A percentile compares a stretch with the other conserved stretches of the same genome.
These are phyloP conservation scores for Penicillium verhagenii DNA, from an alignment of 495 filamentous ascomycete genomes.

Conservation along the genomic window DNA sequence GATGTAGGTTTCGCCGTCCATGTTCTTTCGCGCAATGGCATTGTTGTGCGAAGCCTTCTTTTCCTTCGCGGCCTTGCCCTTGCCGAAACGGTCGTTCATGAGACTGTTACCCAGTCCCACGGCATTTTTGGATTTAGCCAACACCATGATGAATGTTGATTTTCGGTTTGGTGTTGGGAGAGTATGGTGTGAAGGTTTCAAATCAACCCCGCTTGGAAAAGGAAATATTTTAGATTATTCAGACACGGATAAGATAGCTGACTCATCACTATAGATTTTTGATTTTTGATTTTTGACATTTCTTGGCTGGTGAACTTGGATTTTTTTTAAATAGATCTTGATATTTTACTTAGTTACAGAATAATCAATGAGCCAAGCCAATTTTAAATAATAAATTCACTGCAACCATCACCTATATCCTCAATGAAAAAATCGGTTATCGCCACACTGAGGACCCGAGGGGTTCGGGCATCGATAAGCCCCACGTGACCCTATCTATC, in stretches of 20 bases:
- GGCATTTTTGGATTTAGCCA: conserved; percentile 91
- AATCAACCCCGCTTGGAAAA: conserved; percentile 30
- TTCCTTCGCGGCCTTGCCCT: conserved; percentile 74
- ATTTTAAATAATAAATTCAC: not conserved
- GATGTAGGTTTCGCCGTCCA: conserved; percentile 46
- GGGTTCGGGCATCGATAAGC: conserved; percentile 34
- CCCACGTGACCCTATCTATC: conserved; percentile 39
- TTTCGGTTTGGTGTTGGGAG: conserved; percentile 7
- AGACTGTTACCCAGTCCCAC: conserved; percentile 90
- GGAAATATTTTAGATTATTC: conserved; percentile 35
- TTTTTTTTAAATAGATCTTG: not conserved
- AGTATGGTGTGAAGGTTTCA: conserved; percentile 16
- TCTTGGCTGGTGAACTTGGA: not conserved
- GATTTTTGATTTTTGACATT: not conserved
- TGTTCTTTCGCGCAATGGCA: conserved; percentile 42
- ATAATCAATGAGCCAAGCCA: not conserved
- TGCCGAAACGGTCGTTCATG: conserved; percentile 92
- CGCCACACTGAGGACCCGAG: conserved; percentile 23
- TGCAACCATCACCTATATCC: not conserved
- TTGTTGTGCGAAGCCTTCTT: conserved; percentile 66
- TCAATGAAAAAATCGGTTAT: not conserved
- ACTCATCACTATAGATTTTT: conserved; percentile 17
- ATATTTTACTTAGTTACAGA: not conserved
- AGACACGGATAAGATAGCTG: conserved; percentile 36
- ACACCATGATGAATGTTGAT: conserved; percentile 65